Evolutionary conservation across 192 early-diverging fungal genomes (phyloP).

Genomic region (Diversispora epigaea): DNA sequence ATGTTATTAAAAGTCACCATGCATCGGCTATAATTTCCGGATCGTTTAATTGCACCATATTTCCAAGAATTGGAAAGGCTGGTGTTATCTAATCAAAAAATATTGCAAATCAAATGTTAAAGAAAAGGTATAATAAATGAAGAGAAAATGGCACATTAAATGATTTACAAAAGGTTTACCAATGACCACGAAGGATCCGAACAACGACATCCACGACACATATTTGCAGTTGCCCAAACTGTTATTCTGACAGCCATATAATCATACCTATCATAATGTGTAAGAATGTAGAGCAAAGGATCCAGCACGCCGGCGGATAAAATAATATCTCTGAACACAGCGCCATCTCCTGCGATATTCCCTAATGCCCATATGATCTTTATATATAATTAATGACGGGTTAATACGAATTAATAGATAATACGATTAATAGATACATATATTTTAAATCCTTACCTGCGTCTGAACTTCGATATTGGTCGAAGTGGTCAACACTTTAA

Average conservation of each 20-base stretch:
- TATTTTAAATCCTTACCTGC: background rate
- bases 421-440: background rate
- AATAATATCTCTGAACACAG: conserved; percentile 16
- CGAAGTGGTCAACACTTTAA: conserved; percentile 2
- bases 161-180: background rate
- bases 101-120: background rate
- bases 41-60: conserved; percentile 15
- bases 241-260: conserved; percentile 24
- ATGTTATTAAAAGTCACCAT: background rate
- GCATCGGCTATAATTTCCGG: conserved; percentile 22
- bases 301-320: conserved; percentile 20
- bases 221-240: conserved; percentile 25
- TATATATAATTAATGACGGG: background rate
- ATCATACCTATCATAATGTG: conserved; percentile 15
- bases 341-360: conserved; percentile 18
- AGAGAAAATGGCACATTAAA: background rate
- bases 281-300: conserved; percentile 17
- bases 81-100: conserved; percentile 13
- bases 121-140: background rate
- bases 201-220: conserved; percentile 24
- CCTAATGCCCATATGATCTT: conserved; percentile 27
- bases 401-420: background rate
- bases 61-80: conserved; percentile 11
- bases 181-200: conserved; percentile 22
- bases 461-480: conserved; percentile 21